A percentile compares a stretch with the other conserved stretches of the same genome.
phyloP scores from a whole-genome alignment of 257 asterid genomes.

The Fraxinus americana region DNA sequence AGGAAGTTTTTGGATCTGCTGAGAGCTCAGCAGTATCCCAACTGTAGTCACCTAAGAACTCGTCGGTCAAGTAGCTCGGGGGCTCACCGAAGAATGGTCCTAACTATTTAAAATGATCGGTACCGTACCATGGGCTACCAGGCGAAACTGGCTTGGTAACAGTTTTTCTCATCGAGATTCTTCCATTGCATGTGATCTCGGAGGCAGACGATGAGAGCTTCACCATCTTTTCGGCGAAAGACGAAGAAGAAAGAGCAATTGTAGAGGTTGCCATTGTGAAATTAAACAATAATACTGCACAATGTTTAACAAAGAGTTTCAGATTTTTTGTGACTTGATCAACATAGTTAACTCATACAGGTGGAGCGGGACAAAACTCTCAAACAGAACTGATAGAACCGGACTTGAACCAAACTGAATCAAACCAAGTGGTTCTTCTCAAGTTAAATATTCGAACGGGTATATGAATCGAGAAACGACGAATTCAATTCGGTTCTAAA shows the following conservation, averaged over 20 bases:
- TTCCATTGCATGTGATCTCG: neutral
- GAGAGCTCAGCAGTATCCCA: slow-evolving; percentile 58
- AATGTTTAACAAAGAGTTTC: no score
- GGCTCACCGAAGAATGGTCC: slow-evolving; percentile 34
- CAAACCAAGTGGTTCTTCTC: no score
- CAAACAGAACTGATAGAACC: no score
- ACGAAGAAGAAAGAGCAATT: slow-evolving; percentile 24
- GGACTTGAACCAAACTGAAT: no score
- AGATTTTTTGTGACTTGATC: neutral
- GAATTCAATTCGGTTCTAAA: no score
- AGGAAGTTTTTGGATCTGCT: slow-evolving; percentile 47
- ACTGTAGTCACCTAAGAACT: slow-evolving; percentile 53
- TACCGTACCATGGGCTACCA: slow-evolving; percentile 52
- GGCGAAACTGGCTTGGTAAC: slow-evolving; percentile 37
- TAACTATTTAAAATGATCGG: slow-evolving; percentile 43
- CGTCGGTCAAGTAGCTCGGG: slow-evolving; percentile 26
- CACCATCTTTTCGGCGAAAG: slow-evolving; percentile 9
- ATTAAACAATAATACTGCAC: no score
- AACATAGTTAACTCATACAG: neutral
- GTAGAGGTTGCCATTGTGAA: slow-evolving; percentile 16
- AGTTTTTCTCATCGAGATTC: slow-evolving; percentile 15
- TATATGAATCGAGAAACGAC: no score
- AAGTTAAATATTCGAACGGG: no score
- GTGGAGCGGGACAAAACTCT: neutral
- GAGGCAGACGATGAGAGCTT: slow-evolving; percentile 7